These are phyloP conservation scores for Davidsoniella australis DNA, from an alignment of 2,329 filamentous ascomycete species.

Conservation along the genomic window DNA sequence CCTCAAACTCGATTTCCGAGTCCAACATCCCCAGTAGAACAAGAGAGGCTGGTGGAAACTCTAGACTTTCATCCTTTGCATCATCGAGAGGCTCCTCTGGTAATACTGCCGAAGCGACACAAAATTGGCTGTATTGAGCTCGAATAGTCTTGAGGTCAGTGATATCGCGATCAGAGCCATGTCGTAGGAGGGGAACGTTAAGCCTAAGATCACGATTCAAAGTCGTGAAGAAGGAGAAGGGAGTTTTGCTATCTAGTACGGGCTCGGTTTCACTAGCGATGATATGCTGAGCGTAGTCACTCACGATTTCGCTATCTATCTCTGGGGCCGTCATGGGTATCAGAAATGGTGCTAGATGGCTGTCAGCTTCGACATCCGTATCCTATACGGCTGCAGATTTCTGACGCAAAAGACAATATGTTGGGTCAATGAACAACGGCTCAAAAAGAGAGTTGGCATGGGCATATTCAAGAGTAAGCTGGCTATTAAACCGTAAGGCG, in stretches of 20 bases:
- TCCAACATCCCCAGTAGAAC: slow-evolving; percentile 3
- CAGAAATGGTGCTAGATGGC: not conserved
- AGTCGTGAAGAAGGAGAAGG: not conserved
- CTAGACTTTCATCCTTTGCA: slow-evolving; percentile 8
- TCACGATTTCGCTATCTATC: not conserved
- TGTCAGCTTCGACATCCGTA: slow-evolving; percentile 4
- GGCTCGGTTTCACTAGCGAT: slow-evolving; percentile 1
- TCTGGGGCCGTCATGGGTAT: slow-evolving; percentile 1
- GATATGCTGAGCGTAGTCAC: slow-evolving; percentile 2
- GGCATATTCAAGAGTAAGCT: slow-evolving; percentile 11
- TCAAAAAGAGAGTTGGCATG: slow-evolving; percentile 11
- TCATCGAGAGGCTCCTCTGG: slow-evolving; percentile 9
- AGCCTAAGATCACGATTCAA: slow-evolving; percentile 4
- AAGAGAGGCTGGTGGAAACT: slow-evolving; percentile 4
- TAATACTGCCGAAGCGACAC: not conserved
- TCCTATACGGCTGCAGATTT: not conserved
- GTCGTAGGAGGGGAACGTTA: not conserved
- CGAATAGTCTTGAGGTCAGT: not conserved
- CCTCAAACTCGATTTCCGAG: slow-evolving; percentile 4
- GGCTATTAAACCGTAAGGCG: too few species aligned
- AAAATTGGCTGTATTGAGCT: slow-evolving; percentile 1
- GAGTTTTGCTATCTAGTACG: not conserved
- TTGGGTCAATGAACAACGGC: slow-evolving; percentile 5
- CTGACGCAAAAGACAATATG: slow-evolving; percentile 1
- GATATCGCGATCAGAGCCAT: not conserved